Evolutionary conservation across 1,139 yeast species (phyloP), one percentile per base, ranked within the genome.

Genomic region (Taphrina deformans): DNA sequence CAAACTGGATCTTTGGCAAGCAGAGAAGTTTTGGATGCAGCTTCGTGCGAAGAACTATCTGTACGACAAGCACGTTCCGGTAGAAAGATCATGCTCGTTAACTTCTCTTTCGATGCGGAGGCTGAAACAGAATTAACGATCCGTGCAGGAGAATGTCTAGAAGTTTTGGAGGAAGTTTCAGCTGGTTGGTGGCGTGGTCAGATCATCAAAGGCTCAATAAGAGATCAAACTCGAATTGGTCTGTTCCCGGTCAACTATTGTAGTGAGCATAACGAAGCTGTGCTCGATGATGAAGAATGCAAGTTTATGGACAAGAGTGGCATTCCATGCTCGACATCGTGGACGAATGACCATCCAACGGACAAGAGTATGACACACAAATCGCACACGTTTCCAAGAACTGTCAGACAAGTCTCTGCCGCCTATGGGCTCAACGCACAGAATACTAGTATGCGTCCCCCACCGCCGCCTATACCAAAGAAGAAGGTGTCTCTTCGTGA

Each of bases 171-270:
- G 23, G 70, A 69, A 46, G 56, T 67, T 35, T 70, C 69, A 44
- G 64, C 69, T n/a, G 71, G 71, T 33, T 69, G 71, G 71, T 69
- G 71, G 71, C 62, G 66, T 23, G 71, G 71, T 27, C 70, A 69
- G 51, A 66, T 68, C 31, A 58, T 60, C 16, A 63, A 61, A 38
- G 55, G 58, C 35, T 44, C 38, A 7, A 5, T 7, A 16, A n/a
- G 31, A 18, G 66, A 46, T 40, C 26, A 44, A 14, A 31, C 65
- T n/a, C 48, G 48, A 16, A 10, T 6, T 9, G 70, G 70, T 9
- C 38, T 69, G 16, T 69, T 69, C 60, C 70, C 70, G 4, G 69
- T 62, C 21, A 67, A 68, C 14, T 69, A 68, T 40, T 65, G 68
- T 51, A 53, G 69, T 14, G 69, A 65, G 1, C 12, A 26, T 26